Evolutionary conservation across 441 rosid species (phyloP).

Genomic region (Oxalis stricta): DNA sequence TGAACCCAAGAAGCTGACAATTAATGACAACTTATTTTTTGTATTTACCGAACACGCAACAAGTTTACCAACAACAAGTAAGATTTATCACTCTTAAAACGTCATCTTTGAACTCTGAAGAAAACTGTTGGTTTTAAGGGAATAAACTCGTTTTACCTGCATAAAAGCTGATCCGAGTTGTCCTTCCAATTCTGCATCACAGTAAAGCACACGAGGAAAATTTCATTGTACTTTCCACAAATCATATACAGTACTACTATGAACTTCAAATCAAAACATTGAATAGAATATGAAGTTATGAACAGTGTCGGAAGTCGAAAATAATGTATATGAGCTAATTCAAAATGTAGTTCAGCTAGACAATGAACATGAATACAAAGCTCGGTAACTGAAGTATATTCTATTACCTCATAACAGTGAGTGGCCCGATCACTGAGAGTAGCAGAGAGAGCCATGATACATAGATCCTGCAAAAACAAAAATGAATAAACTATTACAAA

Average conservation of each 20-base stretch:
- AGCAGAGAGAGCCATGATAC: conserved; percentile 91
- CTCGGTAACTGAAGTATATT: neutral
- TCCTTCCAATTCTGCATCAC: conserved; percentile 62
- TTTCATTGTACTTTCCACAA: too few relatives aligned
- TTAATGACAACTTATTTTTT: too few relatives aligned
- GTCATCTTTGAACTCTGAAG: neutral
- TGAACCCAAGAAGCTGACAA: too few relatives aligned
- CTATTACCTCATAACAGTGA: conserved; percentile 51
- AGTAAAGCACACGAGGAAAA: neutral
- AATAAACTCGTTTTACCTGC: conserved; percentile 36
- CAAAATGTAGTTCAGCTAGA: too few relatives aligned
- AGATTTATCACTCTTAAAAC: neutral
- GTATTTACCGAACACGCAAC: neutral
- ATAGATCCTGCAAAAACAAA: conserved; percentile 73
- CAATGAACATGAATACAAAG: too few relatives aligned
- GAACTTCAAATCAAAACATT: neutral
- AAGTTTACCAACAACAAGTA: neutral
- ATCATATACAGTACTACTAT: neutral
- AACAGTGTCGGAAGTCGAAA: too few relatives aligned
- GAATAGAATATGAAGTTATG: neutral
- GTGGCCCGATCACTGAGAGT: conserved; percentile 73
- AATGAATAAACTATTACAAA: neutral
- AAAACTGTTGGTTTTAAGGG: too few relatives aligned
- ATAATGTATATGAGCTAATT: too few relatives aligned
- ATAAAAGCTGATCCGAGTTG: conserved; percentile 56